phyloP scores from a whole-genome alignment of 179 eudicot genomes.

The Kewa caespitosa region DNA sequence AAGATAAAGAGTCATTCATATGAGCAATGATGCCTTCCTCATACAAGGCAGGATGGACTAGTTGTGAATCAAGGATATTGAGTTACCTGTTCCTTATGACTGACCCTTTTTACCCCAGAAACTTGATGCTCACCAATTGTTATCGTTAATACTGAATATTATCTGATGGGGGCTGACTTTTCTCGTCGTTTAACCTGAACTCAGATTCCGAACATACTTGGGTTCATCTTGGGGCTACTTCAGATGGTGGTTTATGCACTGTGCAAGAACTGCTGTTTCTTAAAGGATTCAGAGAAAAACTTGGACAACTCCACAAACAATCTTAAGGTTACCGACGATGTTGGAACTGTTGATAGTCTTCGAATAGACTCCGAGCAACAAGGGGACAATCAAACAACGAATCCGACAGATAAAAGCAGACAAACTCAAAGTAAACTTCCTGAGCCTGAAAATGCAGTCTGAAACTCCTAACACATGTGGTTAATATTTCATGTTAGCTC shows the following conservation, averaged over 20 bases:
- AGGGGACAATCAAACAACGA: background rate
- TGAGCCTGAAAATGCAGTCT: conserved; percentile 7
- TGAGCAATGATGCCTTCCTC: no score
- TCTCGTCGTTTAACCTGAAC: background rate
- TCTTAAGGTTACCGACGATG: background rate
- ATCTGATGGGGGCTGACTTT: background rate
- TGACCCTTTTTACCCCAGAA: no score
- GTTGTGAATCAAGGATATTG: no score
- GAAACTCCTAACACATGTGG: background rate
- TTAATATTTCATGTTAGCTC: background rate
- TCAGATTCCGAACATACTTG: conserved; percentile 40
- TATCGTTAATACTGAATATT: no score
- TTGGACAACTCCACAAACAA: background rate
- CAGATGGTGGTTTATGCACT: conserved; percentile 37
- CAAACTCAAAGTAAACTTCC: background rate
- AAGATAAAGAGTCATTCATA: no score
- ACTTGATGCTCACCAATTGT: no score
- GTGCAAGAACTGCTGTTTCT: conserved; percentile 29
- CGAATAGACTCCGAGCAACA: conserved; percentile 8
- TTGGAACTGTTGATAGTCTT: background rate
- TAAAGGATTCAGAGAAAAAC: background rate
- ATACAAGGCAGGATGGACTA: no score
- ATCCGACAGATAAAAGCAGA: background rate
- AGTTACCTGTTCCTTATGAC: no score
- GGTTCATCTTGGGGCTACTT: conserved; percentile 36